Evolutionary conservation across 345 rosid species (phyloP), one percentile per base, ranked within the genome.

Genomic region (Sonneratia alba): DNA sequence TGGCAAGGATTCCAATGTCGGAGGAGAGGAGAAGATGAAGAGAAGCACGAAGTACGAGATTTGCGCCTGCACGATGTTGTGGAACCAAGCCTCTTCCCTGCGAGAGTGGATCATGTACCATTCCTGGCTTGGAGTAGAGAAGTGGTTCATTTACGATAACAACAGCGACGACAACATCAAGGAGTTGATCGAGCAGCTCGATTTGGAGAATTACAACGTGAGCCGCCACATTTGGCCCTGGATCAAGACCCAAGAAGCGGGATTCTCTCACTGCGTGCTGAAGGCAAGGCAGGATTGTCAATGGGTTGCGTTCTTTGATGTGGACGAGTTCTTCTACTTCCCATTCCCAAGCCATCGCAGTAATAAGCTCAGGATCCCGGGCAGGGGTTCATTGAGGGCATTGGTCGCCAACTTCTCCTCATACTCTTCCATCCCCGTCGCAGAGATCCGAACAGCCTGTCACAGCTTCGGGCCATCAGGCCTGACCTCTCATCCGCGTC

Each of bases 221-320:
- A 89, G 87, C 49, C 77, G 92, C 67, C 94, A 92, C 76, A 81
- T 79, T 43, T 95, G 97, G 98, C 99, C 99, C 0, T 96, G 99
- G 99, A 86, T 88, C 71, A 96, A 96, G 78, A 85, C 98, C 40
- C 99, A 96, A 73, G 99, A 96, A 80, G 99, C 98, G 0, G 98
- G 99, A 0, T 92, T 96, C 79, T 92, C 98, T 0, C 98, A 96
- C 68, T 96, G 99, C 75, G 88, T 91, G 59, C 73, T 96, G 63
- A 80, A 89, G 75, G 94, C 99, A 5, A 87, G 84, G 80, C 76
- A 82, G 1, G 96, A 88, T 70, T 96, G 99, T 79, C 74, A 81
- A 70, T 96, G 98, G 99, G 85, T 96, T 0, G 99, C 91, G 24
- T 96, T 96, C 87, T 89, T 96, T 40, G 98, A 96, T 47, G 98